Conservation (phyloP, 495 filamentous ascomycete species). For the Penicillium fimorum region DNA sequence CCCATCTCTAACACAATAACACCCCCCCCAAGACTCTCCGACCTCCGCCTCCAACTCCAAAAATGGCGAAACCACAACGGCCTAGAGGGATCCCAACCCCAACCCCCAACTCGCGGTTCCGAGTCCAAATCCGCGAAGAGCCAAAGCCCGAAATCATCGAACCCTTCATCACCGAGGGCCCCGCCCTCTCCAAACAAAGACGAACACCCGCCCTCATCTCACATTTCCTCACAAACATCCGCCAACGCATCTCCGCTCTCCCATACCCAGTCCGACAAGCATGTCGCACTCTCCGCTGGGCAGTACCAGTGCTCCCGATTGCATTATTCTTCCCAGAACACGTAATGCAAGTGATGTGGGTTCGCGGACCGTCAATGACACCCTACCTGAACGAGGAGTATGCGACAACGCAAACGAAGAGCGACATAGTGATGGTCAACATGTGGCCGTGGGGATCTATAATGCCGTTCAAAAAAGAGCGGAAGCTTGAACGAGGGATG, state of each 20-base stretch:
- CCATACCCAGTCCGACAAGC: slow-evolving; percentile 29
- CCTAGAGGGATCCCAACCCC: slow-evolving; percentile 7
- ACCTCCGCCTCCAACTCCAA: neutral
- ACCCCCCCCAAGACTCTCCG: neutral
- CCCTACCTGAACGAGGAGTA: slow-evolving; percentile 69
- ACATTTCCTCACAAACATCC: slow-evolving; percentile 31
- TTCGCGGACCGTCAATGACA: slow-evolving; percentile 73
- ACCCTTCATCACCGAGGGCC: slow-evolving; percentile 4
- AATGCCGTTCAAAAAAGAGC: slow-evolving; percentile 42
- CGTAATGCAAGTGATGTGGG: slow-evolving; percentile 59
- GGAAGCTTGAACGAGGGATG: slow-evolving; percentile 50
- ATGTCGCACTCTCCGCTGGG: slow-evolving; percentile 45
- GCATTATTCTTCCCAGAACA: slow-evolving; percentile 63
- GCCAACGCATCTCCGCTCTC: slow-evolving; percentile 34
- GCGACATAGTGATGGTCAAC: slow-evolving; percentile 50
- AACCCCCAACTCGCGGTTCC: slow-evolving; percentile 5
- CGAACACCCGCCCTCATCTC: slow-evolving; percentile 11
- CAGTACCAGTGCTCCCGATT: slow-evolving; percentile 62
- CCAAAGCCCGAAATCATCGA: neutral
- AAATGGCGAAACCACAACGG: slow-evolving; percentile 9
- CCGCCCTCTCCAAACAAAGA: slow-evolving; percentile 13
- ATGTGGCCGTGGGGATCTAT: slow-evolving; percentile 41
- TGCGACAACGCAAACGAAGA: slow-evolving; percentile 52
- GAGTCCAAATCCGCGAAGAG: neutral
- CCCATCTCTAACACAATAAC: neutral